These are phyloP conservation scores for Fusarium albosuccineum DNA, from an alignment of 2,329 filamentous ascomycete species.

Conservation along the genomic window DNA sequence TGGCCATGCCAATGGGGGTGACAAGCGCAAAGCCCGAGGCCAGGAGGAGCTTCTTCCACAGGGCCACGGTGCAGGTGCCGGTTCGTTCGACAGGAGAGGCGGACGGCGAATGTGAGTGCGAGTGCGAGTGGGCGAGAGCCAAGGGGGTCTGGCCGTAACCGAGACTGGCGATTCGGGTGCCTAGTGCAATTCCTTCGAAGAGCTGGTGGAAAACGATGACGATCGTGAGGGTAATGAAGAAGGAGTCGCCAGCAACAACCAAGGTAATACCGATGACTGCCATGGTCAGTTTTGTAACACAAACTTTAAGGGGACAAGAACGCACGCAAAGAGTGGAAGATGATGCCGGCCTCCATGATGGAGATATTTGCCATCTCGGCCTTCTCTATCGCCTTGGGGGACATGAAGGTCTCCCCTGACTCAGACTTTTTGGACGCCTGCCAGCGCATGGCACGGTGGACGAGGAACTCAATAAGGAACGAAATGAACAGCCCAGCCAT, in stretches of 20 bases:
- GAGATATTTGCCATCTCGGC: conserved; percentile 56
- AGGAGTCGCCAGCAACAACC: conserved; percentile 68
- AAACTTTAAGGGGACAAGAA: background rate
- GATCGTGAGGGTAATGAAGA: conserved; percentile 67
- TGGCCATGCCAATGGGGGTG: conserved; percentile 83
- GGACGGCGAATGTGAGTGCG: conserved; percentile 30
- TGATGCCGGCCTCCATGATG: conserved; percentile 79
- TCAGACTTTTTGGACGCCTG: conserved; percentile 46
- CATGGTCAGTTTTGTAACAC: conserved; percentile 9
- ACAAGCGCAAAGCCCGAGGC: conserved; percentile 74
- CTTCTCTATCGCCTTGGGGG: conserved; percentile 42
- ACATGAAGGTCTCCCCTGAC: conserved; percentile 16
- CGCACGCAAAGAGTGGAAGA: conserved; percentile 79
- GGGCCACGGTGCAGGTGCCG: conserved; percentile 48
- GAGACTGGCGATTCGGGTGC: conserved; percentile 75
- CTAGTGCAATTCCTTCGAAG: conserved; percentile 82
- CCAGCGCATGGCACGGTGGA: conserved; percentile 67
- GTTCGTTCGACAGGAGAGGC: conserved; percentile 35
- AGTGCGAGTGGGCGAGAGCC: conserved; percentile 32
- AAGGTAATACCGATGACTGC: conserved; percentile 73
- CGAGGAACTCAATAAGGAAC: conserved; percentile 77
- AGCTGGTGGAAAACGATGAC: conserved; percentile 84
- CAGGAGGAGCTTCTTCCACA: conserved; percentile 69
- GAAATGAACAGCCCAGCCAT: conserved; percentile 81
- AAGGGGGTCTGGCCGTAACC: conserved; percentile 48